Base-by-base conservation (phyloP, 1,139 yeast species). In the Oligophagozyma castellii region DNA sequence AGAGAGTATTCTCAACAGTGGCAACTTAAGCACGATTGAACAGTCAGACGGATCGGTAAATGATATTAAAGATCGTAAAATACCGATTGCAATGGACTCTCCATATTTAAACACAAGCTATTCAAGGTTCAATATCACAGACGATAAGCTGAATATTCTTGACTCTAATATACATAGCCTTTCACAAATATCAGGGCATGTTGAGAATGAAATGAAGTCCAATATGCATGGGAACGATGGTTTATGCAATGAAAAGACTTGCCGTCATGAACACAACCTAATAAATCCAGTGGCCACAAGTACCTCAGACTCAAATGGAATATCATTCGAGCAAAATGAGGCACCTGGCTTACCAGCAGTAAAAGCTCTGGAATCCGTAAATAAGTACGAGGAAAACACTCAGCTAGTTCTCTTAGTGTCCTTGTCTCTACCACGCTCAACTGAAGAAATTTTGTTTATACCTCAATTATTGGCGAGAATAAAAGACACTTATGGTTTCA, bases 291-390 rank as follows among this genome's bases (percentile, higher is more conserved):
- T 44, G n/a, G 43, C 48, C 6, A 41, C 50, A 14, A 43, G 37
- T 15, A 28, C 42, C 14, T 40, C 36, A 21, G 52, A 44, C 21
- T 51, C 51, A 7, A 46, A 46, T 4, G 36, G 43, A 5, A 41
- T 44, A 1, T 46, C 53, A 2, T 65, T 70, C 36, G 76, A 72
- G 41, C 70, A 67, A 29, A 61, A 60, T 22, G 81, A 78, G 29
- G 86, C 86, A 0, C 86, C 89, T 0, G 86, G 83, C 4, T 72
- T 83, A 2, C 77, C 79, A 2, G 86, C 86, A 3, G 83, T 83
- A 3, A 46, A 55, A 30, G 61, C 61, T 0, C 35, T 58, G 18
- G 50, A 56, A 5, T 43, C 55, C 3, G 70, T 80, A 26, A 74
- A 80, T 5, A 45, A 46, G n/a, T 48, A 56, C 15, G 59, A 60